Conservation (phyloP, 805 yeast genomes). For the Metschnikowia peoriensis region DNA sequence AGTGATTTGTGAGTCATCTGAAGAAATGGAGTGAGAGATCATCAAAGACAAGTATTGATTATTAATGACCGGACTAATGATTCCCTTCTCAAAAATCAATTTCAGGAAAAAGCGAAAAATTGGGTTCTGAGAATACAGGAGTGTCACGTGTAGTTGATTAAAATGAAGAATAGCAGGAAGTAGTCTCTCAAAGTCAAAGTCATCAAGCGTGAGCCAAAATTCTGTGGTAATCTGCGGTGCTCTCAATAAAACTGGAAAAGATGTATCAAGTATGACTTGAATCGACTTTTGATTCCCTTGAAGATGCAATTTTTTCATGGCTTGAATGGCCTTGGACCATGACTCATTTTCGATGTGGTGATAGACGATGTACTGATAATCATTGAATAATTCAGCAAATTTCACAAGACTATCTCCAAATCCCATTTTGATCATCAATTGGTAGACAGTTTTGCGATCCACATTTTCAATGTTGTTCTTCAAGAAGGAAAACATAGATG, state of each 20-base stretch:
- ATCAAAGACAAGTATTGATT: constrained; percentile 70
- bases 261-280: constrained; percentile 56
- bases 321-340: constrained; percentile 71
- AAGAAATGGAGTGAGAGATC: constrained; percentile 39
- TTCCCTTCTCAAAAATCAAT: constrained; percentile 41
- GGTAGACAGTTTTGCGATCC: constrained; percentile 70
- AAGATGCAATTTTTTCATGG: constrained; percentile 49
- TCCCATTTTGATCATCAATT: constrained; percentile 66
- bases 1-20: constrained; percentile 40
- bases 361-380: constrained; percentile 64
- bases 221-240: constrained; percentile 69
- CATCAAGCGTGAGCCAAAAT: constrained; percentile 65
- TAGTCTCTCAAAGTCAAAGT: constrained; percentile 58
- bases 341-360: constrained; percentile 67
- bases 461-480: constrained; percentile 43
- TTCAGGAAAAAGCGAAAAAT: constrained; percentile 63
- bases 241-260: constrained; percentile 67
- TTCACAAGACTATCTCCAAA: constrained; percentile 59
- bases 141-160: constrained; percentile 44
- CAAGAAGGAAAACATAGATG: constrained; percentile 45
- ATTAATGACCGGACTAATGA: constrained; percentile 50
- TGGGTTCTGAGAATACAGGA: constrained; percentile 52
- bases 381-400: constrained; percentile 66
- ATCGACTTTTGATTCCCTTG: constrained; percentile 29
- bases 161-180: constrained; percentile 76